Evolutionary conservation across 371 early-diverging fungal genomes (phyloP), one percentile per base, ranked within the genome.

Genomic region (Mucor lusitanicus): DNA sequence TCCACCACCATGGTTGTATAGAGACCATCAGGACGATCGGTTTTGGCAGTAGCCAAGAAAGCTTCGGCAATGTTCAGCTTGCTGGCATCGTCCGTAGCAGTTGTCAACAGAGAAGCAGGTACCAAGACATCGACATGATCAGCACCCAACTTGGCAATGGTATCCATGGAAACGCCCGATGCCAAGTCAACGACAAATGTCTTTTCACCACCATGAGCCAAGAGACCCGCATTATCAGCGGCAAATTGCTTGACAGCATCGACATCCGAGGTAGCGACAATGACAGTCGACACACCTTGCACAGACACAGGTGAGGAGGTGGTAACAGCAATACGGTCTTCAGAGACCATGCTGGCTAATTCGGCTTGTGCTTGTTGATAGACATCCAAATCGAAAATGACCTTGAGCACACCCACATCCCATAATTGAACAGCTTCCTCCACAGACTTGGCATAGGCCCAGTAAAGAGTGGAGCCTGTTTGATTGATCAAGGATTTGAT

Each of bases 1-100:
- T 98, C 97, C 1, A 92, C 93, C 3, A 99, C 97, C 55, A 96
- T 85, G 2, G 99, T 99, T 0, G 97, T 85, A 69, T 91, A 90
- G 62, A 98, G 84, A 0, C 93, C 95, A 77, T 97, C 98, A 17
- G 90, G 62, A 28, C 99, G 92, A 75, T 98, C 99, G 0, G 96
- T 88, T 15, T 72, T 79, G 12, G 88, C 77, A 13, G 83, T 81
- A 27, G 90, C 85, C 57, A 88, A 76, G 59, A 93, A 86, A 15
- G 92, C 92, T 19, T 89, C 86, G 0, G 86, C 92, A 37, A 94
- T 65, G 68, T 90, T 88, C 48, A 92, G 54, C n/a, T 72, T 65
- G 17, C 12, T 28, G 9, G 21, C 28, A n/a, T 67, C 73, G 28
- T 70, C 28, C 3, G 70, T 71, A 17, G 65, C 67, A n/a, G 75